These are phyloP conservation scores for Kwoniella pini DNA, from an alignment of 768 basidiomycete genomes.

Conservation along the genomic window DNA sequence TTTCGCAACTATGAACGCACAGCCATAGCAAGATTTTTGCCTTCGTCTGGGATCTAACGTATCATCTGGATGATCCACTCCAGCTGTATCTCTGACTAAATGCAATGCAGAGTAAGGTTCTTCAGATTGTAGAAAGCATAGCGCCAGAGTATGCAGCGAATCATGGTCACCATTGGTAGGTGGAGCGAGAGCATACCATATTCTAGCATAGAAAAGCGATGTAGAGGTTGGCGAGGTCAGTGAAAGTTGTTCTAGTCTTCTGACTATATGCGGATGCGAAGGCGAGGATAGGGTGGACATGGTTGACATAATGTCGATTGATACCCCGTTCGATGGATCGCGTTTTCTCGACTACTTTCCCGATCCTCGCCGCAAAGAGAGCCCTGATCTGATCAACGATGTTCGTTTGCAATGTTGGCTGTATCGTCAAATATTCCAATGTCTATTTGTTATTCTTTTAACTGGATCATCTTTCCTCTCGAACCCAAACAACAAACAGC, in stretches of 20 bases:
- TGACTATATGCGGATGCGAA: slow-evolving; percentile 28
- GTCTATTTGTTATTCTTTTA: no score
- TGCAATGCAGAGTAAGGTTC: slow-evolving; percentile 41
- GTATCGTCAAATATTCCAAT: no score
- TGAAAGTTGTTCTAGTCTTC: slow-evolving; percentile 36
- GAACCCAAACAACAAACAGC: neutral
- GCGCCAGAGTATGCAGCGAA: slow-evolving; percentile 38
- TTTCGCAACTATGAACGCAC: slow-evolving; percentile 47
- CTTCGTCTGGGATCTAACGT: neutral
- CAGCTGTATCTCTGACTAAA: slow-evolving; percentile 41
- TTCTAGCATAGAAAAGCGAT: slow-evolving; percentile 43
- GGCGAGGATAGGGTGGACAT: slow-evolving; percentile 19
- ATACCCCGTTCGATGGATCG: no score
- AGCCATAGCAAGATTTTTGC: slow-evolving; percentile 32
- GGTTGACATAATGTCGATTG: no score
- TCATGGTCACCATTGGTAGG: slow-evolving; percentile 33
- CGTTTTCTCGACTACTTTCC: no score
- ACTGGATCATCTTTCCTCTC: neutral
- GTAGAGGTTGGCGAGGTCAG: slow-evolving; percentile 30
- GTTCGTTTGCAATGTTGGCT: no score
- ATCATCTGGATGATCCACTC: slow-evolving; percentile 22
- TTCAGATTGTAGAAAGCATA: slow-evolving; percentile 35
- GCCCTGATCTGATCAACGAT: no score
- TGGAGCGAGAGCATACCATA: slow-evolving; percentile 33
- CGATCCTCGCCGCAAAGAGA: no score